Evolutionary conservation across 352 stramenopile species (phyloP), one percentile per base, ranked within the genome.

Genomic region (Phytophthora aleatoria): DNA sequence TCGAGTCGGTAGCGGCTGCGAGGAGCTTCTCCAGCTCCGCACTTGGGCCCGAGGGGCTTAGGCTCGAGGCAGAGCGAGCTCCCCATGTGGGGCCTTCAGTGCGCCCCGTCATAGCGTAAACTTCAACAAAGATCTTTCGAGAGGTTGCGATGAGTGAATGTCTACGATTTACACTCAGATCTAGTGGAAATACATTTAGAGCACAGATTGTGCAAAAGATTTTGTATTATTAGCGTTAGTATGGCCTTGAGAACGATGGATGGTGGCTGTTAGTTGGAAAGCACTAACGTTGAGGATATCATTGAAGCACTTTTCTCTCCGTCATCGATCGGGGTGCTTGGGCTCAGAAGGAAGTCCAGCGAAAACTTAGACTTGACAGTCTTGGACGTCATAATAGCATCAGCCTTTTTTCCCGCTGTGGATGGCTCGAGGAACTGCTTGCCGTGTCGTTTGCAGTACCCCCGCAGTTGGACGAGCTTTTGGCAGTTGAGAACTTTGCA

Each of bases 401-500:
- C 28, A 33, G 28, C 28, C 4, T 8, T 7, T 8, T 12, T 41
- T 41, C 5, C 27, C 11, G 42, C 12, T 36, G 30, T n/a, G 1
- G 47, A 35, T 8, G 31, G 16, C 30, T 43, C n/a, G 5, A 57
- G 13, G 13, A 63, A 26, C 16, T 47, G 4, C 62, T 87, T 91
- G 3, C 74, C 80, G 57, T 92, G 81, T 26, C 75, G 76, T 62
- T 92, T 92, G 69, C 84, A 92, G 35, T 80, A 82, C 11, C 84
- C 84, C 50, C 83, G 84, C 43, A 88, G 64, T 52, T 92, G 81
- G 9, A 81, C 85, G 53, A 89, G 91, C 75, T 90, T 92, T 24
- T 90, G 69, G 53, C 86, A 95, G 51, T 75, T 71, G 8, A 70
- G 57, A 12, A 87, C 69, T 8, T 61, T 75, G 67, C 84, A 92